Evolutionary conservation across 2,329 filamentous ascomycete genomes (phyloP).

Genomic region (Cercospora sp.): DNA sequence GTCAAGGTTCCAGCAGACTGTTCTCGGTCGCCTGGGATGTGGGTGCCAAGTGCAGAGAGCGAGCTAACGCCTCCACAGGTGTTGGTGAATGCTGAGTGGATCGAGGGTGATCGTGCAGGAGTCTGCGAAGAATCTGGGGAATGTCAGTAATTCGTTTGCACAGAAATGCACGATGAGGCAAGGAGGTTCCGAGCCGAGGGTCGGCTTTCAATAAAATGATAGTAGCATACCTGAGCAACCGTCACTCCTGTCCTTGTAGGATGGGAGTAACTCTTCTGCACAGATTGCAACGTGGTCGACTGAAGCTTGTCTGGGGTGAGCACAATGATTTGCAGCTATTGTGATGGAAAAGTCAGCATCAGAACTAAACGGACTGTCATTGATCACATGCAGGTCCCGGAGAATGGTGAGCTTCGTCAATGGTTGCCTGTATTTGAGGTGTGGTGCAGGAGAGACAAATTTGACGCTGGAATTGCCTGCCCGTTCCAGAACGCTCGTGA

Average conservation of each 20-base stretch:
- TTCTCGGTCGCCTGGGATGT: constrained; percentile 30
- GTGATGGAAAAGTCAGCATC: not conserved
- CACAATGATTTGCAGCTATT: constrained; percentile 1
- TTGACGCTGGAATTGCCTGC: constrained; percentile 18
- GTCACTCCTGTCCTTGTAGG: constrained; percentile 8
- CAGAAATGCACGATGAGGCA: constrained; percentile 36
- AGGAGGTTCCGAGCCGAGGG: constrained; percentile 33
- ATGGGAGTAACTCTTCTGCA: not conserved
- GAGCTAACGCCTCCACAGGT: constrained; percentile 56
- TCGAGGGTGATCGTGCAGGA: constrained; percentile 34
- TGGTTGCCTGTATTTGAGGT: not conserved
- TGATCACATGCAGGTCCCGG: not conserved
- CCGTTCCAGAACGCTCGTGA: not conserved
- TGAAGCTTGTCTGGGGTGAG: not conserved
- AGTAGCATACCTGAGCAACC: constrained; percentile 25
- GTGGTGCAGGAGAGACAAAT: constrained; percentile 3
- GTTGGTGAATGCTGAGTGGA: constrained; percentile 32
- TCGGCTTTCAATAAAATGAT: constrained; percentile 19
- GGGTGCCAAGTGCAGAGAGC: constrained; percentile 49
- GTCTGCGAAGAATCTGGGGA: constrained; percentile 46
- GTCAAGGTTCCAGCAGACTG: constrained; percentile 40
- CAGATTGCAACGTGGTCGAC: not conserved
- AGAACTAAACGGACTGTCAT: not conserved
- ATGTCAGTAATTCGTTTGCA: constrained; percentile 42
- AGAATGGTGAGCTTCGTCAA: not conserved